Evolutionary conservation across 164 flowering plant species (phyloP), one percentile per base, ranked within the genome.

Genomic region (Protea cynaroides): DNA sequence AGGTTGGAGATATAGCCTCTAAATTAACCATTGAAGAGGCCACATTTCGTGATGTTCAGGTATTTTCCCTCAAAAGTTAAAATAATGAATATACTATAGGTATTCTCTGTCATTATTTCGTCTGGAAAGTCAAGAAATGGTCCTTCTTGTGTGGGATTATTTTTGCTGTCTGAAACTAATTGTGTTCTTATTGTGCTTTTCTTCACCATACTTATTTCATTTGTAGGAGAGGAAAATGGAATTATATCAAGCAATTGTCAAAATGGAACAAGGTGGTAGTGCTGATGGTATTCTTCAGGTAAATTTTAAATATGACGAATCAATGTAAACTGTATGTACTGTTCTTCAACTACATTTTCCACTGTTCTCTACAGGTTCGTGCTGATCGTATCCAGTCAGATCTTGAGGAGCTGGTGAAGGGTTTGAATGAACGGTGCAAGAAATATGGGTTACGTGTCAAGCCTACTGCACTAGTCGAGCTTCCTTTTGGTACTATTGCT

Each of bases 11-110:
- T 74, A 58, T 89, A 69, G 87, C 92, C 53, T 86, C 94, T 7
- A 93, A 90, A 69, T 76, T 93, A 73, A 88, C 96, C 17, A 78
- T 89, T 64, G 97, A 93, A 72, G 97, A 93, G 74, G 98, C 98
- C 22, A 78, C 76, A 61, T 93, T 84, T 73, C 93, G 95, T 66
- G 98, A 93, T 57, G 66, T 83, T 72, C 97, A 90, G 88, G 98
- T 29, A 29, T n/a, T n/a, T n/a, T n/a, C n/a, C n/a, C n/a, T n/a
- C n/a, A n/a, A n/a, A n/a, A n/a, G n/a, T n/a, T n/a, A n/a, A n/a
- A n/a, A n/a, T n/a, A n/a, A n/a, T n/a, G n/a, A n/a, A n/a, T 3
- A 29, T 3, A 29, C 34, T 2, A 29, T 29, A 29, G 34, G 2
- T 90, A 78, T 43, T 22, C 12, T 9, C 51, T 44, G 10, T 11